Base-by-base conservation (phyloP, 805 yeast genomes). In the Suhomyces tanzawaensis region DNA sequence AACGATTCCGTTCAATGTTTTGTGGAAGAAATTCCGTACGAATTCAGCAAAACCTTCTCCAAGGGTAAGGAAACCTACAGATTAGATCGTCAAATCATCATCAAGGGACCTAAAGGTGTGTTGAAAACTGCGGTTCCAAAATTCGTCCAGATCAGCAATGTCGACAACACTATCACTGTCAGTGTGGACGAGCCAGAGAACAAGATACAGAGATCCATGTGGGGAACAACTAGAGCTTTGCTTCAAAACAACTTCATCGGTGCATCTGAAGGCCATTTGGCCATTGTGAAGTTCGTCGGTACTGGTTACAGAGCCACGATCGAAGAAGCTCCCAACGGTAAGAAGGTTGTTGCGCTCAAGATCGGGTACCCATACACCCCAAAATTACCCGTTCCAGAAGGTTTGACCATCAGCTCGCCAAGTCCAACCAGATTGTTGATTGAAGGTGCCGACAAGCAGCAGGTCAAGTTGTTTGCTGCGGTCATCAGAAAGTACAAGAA, bases 291-390 rank as follows among this genome's bases (percentile, higher is more conserved):
- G 63, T 82, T 93, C 49, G 95, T 88, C 13, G 99, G 99, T 48
- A 91, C 98, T 9, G 99, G 99, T 60, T 93, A 85, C 75, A 81
- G 98, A 64, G 96, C 95, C 2, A 72, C 77, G 44, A 57, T 91
- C 14, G 95, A 86, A 49, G 76, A 75, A 32, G 62, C 60, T 27
- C 64, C 63, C 17, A 42, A 47, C 15, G 80, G 78, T 13, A 67
- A 64, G 24, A 71, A 77, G 41, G 72, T 74, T 58, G 82, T 91
- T 13, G 75, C 77, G 42, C 74, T 91, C 60, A 89, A 93, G 58
- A 83, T 90, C 17, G 99, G 99, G 23, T 87, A 81, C 54, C 88
- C 95, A 33, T 81, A 81, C 49, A 79, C 82, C 28, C 90, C 89
- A 47, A 82, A 82, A 18, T 71, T 88, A 34, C 72, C 75, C 36